Evolutionary conservation across 768 basidiomycete species (phyloP), one percentile per base, ranked within the genome.

Genomic region (Dictyophora rubrovolvata): DNA sequence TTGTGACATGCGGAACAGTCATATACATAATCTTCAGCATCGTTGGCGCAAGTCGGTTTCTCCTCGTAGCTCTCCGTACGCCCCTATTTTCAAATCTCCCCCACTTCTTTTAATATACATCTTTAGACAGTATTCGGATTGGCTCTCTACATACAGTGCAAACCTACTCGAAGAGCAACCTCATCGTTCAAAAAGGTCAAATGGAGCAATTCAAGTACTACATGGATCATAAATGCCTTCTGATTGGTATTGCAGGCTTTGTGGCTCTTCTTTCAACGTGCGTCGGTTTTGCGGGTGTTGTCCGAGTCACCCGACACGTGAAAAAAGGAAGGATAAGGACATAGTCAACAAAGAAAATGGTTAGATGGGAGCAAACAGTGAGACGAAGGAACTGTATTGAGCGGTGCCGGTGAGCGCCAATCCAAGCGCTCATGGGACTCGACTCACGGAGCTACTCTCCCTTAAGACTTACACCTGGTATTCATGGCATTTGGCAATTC

Each of bases 131-230:
- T n/a, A n/a, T n/a, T n/a, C n/a, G n/a, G n/a, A 81, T 70, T 81
- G 79, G 79, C 74, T 79, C 52, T 72, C 75, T 14, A 78, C 78
- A 65, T 79, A 75, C 71, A 69, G 70, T 61, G 68, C 69, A 42
- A 73, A 79, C 63, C 70, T 80, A 36, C 64, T 77, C n/a, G 72
- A 75, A 63, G 79, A 80, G 68, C 78, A n/a, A 81, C 69, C 74
- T 76, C 62, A 70, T 79, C 65, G 79, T 81, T 76, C 72, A 77
- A 34, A 60, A 64, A 21, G 72, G 71, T 71, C 71, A 60, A 65
- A n/a, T 69, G 61, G 56, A 60, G 62, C 12, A 65, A 65, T 50
- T 79, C 67, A 65, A 74, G 68, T 71, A 68, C 36, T 69, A 70
- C 56, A 69, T 71, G 69, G 70, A 69, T 60, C 55, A 63, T 48